Percentiles rank a stretch among this genome's conserved stretches.
These are phyloP conservation scores for Kodamaea derodonti DNA, from an alignment of 1,139 yeast species.

Conservation along the genomic window DNA sequence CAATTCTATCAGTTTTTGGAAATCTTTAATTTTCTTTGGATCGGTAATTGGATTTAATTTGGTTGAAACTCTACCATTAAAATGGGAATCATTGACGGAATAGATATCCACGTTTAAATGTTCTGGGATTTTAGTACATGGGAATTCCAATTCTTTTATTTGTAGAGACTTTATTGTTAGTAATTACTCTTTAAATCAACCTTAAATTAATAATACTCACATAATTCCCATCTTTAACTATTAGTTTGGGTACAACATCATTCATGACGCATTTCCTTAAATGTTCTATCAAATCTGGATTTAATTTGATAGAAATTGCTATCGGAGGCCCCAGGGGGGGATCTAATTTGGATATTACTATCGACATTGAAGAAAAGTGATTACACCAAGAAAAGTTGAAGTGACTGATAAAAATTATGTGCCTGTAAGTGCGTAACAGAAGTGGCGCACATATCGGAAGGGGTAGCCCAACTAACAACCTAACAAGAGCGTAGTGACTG, in stretches of 20 bases:
- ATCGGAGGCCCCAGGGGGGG: constrained; percentile 12
- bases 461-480: too few species aligned
- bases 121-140: constrained; percentile 35
- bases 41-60: constrained; percentile 33
- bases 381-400: neutral
- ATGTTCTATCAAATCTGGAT: constrained; percentile 22
- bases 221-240: constrained; percentile 35
- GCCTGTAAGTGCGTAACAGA: neutral
- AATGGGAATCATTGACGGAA: constrained; percentile 15
- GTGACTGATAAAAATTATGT: neutral
- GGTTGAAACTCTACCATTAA: constrained; percentile 30
- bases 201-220: constrained; percentile 17
- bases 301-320: constrained; percentile 27
- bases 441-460: neutral
- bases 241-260: constrained; percentile 25
- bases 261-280: constrained; percentile 15
- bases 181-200: too few species aligned
- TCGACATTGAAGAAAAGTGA: constrained; percentile 5
- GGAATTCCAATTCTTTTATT: constrained; percentile 26
- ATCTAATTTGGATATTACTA: constrained; percentile 8
- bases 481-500: too few species aligned
- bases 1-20: constrained; percentile 11
- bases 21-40: constrained; percentile 25
- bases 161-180: constrained; percentile 33
- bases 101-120: constrained; percentile 36